Evolutionary conservation across 768 basidiomycete species (phyloP), one percentile per base, ranked within the genome.

Genomic region (Chiua virens): DNA sequence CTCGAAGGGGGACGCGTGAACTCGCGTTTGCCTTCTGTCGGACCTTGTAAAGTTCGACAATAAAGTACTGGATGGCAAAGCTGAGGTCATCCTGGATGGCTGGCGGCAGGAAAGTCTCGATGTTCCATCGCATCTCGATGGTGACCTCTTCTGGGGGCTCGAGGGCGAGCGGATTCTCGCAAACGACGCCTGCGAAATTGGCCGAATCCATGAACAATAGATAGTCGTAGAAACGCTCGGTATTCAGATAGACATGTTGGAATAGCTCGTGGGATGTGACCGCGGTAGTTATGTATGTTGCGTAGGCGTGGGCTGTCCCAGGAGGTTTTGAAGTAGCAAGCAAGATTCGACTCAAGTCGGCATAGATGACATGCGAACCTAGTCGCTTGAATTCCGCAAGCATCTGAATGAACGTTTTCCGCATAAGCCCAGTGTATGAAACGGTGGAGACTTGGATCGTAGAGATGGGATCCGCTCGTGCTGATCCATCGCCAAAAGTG

Each of bases 401-500:
- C 56, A 99, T 78, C 70, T 98, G 97, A 50, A 97, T 89, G 73
- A 98, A 98, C 0, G 91, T 94, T 75, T 99, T 98, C 53, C 91
- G 85, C 97, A 99, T 99, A 42, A 98, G 80, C 14, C 93, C 90
- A n/a, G 59, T 95, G 88, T 9, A 98, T 75, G 69, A 99, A 99
- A 1, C 89, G 85, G 64, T 98, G 93, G 7, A 99, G 78, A 52
- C 91, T 87, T 2, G 93, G 86, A 63, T 99, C 97, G 65, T 92
- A 95, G 75, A 98, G 83, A 51, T 86, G 79, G 17, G 94, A 89
- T 6, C 85, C 78, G 39, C 80, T 83, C 3, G 92, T 92, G 66
- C 86, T 89, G 57, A 97, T 80, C 97, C 97, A 99, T 38, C 97
- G 79, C 93, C 95, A 98, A 73, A 98, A 98, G 70, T 98, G 94